Evolutionary conservation across 495 filamentous ascomycete genomes (phyloP), one percentile per base, ranked within the genome.

Genomic region (Podospora pseudoanserina): DNA sequence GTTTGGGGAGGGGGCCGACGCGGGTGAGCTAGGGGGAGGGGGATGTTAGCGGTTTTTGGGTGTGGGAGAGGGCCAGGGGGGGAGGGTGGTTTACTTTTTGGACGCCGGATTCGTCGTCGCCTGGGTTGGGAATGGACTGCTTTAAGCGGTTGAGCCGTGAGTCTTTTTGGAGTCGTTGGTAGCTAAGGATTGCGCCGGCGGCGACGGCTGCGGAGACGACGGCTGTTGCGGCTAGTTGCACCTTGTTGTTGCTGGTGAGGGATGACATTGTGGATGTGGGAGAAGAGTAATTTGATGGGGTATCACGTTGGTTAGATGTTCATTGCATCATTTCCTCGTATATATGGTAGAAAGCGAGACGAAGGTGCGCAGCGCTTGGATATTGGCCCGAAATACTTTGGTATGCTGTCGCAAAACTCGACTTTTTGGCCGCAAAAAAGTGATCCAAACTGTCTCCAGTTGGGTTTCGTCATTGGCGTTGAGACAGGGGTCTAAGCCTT

Each of bases 141-240:
- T 95, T 95, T 58, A 95, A 79, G 55, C 87, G 81, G 62, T 86
- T 80, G 5, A 93, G 79, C 30, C 86, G 86, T 70, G 87, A 86
- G 71, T 84, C 85, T 55, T 88, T 78, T 62, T 82, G 83, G 53
- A 90, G 81, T 65, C 84, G 83, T 73, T 95, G 92, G 70, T 89
- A 91, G 57, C 89, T 87, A 63, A 92, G 81, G 53, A 97, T 89
- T 13, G 87, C 83, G 54, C 86, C 83, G 11, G 91, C 92, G 30
- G 92, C 91, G 32, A 91, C 85, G 49, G 87, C 87, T 26, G 91
- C 92, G 0, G 91, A 94, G 5, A 91, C 79, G 5, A 93, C 79
- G 5, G 92, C 92, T 0, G 91, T 92, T 18, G 90, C 87, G 23
- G 87, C 88, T 62, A 97, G 84, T 77, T 94, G 93, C 3, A 80